These are phyloP conservation scores for Talaromyces sp. DNA, from an alignment of 2,329 filamentous ascomycete genomes.

Conservation along the genomic window DNA sequence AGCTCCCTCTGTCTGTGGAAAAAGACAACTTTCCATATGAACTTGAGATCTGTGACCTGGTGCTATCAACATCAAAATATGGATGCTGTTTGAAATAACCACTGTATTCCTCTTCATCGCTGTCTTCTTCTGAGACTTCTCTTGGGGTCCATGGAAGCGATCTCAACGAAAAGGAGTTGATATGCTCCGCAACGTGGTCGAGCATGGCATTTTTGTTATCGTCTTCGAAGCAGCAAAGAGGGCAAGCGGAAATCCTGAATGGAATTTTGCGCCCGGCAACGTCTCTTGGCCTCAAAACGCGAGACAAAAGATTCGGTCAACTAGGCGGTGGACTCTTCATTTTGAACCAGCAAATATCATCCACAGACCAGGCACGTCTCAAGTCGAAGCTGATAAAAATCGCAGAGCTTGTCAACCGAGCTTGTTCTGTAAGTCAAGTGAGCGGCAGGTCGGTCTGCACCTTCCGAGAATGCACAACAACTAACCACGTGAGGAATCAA, in stretches of 20 bases:
- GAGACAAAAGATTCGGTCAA: not conserved
- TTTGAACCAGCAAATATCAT: not conserved
- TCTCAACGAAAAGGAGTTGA: conserved; percentile 3
- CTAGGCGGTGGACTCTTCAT: conserved; percentile 1
- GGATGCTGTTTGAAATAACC: not conserved
- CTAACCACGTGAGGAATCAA: not conserved
- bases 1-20: not conserved
- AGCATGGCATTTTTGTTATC: not conserved
- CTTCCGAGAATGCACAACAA: not conserved
- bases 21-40: not conserved
- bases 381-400: not conserved
- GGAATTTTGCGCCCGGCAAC: not conserved
- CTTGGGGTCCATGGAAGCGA: not conserved
- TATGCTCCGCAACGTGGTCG: conserved; percentile 1
- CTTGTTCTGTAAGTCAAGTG: conserved; percentile 2
- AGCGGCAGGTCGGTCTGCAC: not conserved
- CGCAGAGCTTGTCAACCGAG: not conserved
- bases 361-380: not conserved
- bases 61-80: conserved; percentile 1
- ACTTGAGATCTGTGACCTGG: not conserved
- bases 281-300: not conserved
- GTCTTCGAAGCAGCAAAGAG: not conserved
- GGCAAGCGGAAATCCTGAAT: not conserved
- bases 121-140: not conserved
- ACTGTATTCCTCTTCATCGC: not conserved